phyloP scores from a whole-genome alignment of 495 filamentous ascomycete species.

The Neurospora terricola region DNA sequence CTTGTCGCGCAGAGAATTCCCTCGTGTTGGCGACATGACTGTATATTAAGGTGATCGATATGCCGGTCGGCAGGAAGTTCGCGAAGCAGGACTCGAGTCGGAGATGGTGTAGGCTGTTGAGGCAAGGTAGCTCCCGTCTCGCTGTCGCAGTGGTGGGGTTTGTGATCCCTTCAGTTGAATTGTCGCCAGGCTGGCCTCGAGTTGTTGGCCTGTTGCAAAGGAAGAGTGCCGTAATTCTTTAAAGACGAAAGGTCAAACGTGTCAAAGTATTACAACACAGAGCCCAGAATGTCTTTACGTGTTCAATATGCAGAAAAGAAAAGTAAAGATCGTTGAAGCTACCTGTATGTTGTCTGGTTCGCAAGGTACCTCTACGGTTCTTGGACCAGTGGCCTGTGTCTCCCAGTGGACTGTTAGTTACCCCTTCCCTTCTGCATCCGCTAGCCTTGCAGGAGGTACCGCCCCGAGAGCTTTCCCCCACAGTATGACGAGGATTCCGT shows the following conservation, averaged over 20 bases:
- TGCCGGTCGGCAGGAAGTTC: not conserved
- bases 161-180: not conserved
- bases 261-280: not conserved
- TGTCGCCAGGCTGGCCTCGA: not conserved
- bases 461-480: not conserved
- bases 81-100: not conserved
- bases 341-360: not conserved
- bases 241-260: not conserved
- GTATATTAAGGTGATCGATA: not conserved
- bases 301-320: not conserved
- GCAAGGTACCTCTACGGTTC: not conserved
- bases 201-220: not conserved
- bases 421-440: not conserved
- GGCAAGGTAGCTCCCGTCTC: not conserved
- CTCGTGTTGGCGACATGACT: conserved; percentile 34
- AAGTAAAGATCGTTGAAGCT: not conserved
- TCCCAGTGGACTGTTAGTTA: not conserved
- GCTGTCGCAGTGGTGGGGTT: not conserved
- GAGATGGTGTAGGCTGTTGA: not conserved
- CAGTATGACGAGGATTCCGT: not conserved
- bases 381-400: not conserved
- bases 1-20: conserved; percentile 81
- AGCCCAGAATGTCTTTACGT: not conserved
- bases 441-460: not conserved
- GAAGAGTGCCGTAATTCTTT: not conserved